Conservation (phyloP, 2,329 filamentous ascomycete species). For the Colletotrichum theobromicola region DNA sequence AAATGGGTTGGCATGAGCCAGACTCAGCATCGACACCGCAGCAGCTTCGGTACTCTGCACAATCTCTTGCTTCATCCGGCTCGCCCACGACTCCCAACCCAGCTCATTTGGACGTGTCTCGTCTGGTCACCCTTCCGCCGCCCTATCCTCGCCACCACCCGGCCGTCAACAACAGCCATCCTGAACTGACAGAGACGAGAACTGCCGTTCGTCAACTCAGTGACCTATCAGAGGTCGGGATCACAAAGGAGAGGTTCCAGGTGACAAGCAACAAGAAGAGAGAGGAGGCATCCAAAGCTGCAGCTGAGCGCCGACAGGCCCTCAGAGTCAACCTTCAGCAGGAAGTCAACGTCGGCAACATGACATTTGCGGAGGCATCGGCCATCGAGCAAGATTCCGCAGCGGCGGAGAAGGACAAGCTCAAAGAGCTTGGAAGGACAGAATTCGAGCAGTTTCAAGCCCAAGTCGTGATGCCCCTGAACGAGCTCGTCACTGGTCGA, state of each 20-base stretch:
- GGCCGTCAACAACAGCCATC: conserved; percentile 94
- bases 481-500: conserved; percentile 78
- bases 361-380: conserved; percentile 84
- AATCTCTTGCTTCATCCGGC: conserved; percentile 44
- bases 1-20: conserved; percentile 59
- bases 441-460: conserved; percentile 87
- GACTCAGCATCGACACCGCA: conserved; percentile 51
- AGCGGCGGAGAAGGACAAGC: conserved; percentile 70
- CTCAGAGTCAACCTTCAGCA: conserved; percentile 78
- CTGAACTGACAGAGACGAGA: conserved; percentile 81
- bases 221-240: conserved; percentile 74
- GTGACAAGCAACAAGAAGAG: conserved; percentile 62
- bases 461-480: conserved; percentile 81
- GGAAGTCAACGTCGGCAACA: conserved; percentile 77
- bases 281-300: conserved; percentile 57
- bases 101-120: conserved; percentile 81
- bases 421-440: conserved; percentile 76
- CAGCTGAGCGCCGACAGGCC: conserved; percentile 61
- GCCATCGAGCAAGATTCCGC: conserved; percentile 79
- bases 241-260: conserved; percentile 68
- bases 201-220: conserved; percentile 75
- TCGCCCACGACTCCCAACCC: conserved; percentile 52
- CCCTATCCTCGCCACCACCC: conserved; percentile 95
- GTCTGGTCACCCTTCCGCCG: conserved; percentile 90
- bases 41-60: conserved; percentile 43